Evolutionary conservation across 805 yeast genomes (phyloP).

Genomic region (Teunomyces gatunensis): DNA sequence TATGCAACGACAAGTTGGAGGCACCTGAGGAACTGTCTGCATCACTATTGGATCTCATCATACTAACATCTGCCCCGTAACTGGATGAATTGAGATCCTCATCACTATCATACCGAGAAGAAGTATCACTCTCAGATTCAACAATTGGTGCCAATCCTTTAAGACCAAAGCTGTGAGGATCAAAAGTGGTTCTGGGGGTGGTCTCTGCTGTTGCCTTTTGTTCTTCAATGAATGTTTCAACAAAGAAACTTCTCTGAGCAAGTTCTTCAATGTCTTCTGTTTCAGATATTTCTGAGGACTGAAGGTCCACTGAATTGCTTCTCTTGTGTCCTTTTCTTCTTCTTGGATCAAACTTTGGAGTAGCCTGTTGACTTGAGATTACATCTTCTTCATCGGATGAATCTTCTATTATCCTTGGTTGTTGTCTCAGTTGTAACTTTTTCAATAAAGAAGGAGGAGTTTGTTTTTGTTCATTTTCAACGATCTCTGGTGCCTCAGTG

Average conservation of each 20-base stretch:
- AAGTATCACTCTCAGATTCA: conserved; percentile 32
- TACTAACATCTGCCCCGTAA: conserved; percentile 15
- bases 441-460: conserved; percentile 9
- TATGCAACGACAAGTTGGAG: conserved; percentile 38
- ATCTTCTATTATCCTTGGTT: conserved; percentile 7
- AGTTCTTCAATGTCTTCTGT: conserved; percentile 11
- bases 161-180: conserved; percentile 23
- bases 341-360: conserved; percentile 16
- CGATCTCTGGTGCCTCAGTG: conserved; percentile 8
- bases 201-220: conserved; percentile 10
- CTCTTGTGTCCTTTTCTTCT: conserved; percentile 16
- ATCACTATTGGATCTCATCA: conserved; percentile 14
- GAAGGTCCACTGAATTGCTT: conserved; percentile 12
- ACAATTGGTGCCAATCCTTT: conserved; percentile 39
- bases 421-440: conserved; percentile 10
- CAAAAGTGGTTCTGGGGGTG: conserved; percentile 15
- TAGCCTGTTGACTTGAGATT: conserved; percentile 2
- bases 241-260: conserved; percentile 7
- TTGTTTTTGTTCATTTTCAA: conserved; percentile 1
- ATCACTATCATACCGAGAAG: conserved; percentile 31
- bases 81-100: conserved; percentile 15
- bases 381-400: conserved; percentile 11
- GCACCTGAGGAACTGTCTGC: conserved; percentile 27
- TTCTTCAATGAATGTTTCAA: conserved; percentile 15
- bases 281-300: conserved; percentile 18